Evolutionary conservation across 768 basidiomycete genomes (phyloP), one percentile per base, ranked within the genome.

Genomic region (button mushroom (Agaricus bisporus)): DNA sequence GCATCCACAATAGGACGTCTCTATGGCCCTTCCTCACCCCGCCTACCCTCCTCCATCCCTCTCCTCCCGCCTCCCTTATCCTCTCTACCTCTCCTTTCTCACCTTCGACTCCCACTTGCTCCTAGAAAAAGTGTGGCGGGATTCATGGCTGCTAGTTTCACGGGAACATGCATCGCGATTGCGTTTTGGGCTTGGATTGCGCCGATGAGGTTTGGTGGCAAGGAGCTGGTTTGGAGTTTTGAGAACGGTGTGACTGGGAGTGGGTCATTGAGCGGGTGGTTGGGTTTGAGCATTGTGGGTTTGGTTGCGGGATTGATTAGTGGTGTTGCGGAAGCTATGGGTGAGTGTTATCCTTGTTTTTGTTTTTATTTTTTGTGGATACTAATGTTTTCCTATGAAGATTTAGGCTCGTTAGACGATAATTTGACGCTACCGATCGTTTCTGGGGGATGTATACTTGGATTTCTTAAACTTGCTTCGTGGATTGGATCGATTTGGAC

Each of bases 1-100:
- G 94, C 94, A 5, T 95, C 94, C 9, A 95, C 91, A 11, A 73
- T 95, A 58, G 94, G 94, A 41, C 83, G 94, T n/a, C 72, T 91
- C 32, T 91, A 81, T 66, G 91, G 91, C 38, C 71, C 73, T n/a
- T 69, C 71, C 43, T 91, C 91, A 0, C 79, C 81, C 41, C 69
- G 66, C 39, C 67, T 78, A n/a, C 76, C 75, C 10, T 20, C 70
- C 15, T 66, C 66, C 8, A 51, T 73, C 1, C 75, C n/a, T 29
- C 25, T 46, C n/a, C 45, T 32, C 32, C 32, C 32, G 8, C 32
- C 32, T 32, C 32, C 32, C 11, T 11, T 32, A 11, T 32, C 32
- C 32, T 32, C 43, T 44, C 43, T 22, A 3, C 43, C 17, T 25
- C 20, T 14, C 11, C 26, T 44, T 1, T 26, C 76, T n/a, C 64